Base-by-base conservation (phyloP, 1,284 basidiomycete genomes). In the Vanrija sp. region DNA sequence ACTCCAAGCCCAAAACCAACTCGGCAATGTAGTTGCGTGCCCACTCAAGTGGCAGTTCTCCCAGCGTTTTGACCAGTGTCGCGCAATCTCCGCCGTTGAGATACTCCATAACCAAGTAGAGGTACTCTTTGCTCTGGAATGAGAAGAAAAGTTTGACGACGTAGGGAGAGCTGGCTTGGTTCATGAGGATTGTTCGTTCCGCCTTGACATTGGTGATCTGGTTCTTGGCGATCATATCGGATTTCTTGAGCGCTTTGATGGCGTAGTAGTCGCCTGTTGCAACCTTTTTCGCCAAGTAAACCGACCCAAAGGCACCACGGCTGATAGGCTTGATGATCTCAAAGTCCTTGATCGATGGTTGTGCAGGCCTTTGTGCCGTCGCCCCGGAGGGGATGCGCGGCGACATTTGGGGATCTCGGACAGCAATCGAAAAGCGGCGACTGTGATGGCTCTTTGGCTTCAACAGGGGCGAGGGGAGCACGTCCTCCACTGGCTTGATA, bases 221-320 rank as follows among this genome's bases (percentile, higher is more conserved):
- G 80, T 98, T 98, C 83, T 99, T 99, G 46, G 96, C 92, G 72
- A 99, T 98, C 96, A 99, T 99, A 78, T 99, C 96, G 26, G 93
- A 91, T 81, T 99, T 99, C 79, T 96, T 98, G 66, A 98, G 79
- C 34, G 98, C 93, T 78, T 99, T 99, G 85, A 99, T 96, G 26
- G 96, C 96, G 78, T 88, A 99, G 78, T 98, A 97, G 77, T 98
- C 96, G 51, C 96, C 96, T 1, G 96, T 98, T 5, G 85, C 88
- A 65, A 92, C 93, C 82, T 99, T 99, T 80, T 95, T 96, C 34
- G 96, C 91, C 39, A 99, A 82, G 76, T 96, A 99, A 47, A 99
- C 96, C 15, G 93, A 95, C 14, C 96, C 96, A 70, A 97, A 99
- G 2, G 96, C 96, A 51, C 96, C 96, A 72, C 98, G 97, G 75